Conservation (phyloP, 2,329 filamentous ascomycete genomes). For the Venturia oleaginea region DNA sequence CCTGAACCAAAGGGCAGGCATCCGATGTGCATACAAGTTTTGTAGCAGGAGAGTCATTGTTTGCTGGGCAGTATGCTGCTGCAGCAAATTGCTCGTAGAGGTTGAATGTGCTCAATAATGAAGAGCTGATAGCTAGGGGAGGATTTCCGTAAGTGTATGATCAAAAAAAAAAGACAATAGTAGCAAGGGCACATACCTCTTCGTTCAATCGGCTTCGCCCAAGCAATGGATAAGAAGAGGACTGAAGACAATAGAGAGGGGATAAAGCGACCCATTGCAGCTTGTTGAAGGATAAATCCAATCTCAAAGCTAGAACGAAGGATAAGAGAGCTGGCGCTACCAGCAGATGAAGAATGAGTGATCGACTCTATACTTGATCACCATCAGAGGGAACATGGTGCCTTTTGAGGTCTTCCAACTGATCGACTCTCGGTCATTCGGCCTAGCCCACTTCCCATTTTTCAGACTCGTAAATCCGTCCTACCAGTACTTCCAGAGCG, state of each 20-base stretch:
- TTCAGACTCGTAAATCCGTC: neutral
- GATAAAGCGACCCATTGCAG: neutral
- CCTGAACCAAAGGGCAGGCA: slow-evolving; percentile 43
- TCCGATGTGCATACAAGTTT: slow-evolving; percentile 30
- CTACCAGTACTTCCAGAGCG: neutral
- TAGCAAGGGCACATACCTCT: neutral
- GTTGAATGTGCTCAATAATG: slow-evolving; percentile 1
- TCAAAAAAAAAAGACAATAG: neutral
- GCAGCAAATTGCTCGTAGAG: slow-evolving; percentile 40
- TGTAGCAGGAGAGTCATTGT: slow-evolving; percentile 32
- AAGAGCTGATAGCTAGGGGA: neutral
- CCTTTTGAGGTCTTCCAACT: neutral
- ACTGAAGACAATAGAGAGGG: neutral
- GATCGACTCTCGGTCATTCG: neutral
- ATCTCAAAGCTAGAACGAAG: neutral
- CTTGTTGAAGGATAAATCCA: neutral
- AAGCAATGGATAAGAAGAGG: neutral
- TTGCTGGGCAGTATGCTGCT: slow-evolving; percentile 43
- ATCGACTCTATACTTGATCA: neutral
- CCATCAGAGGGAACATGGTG: neutral
- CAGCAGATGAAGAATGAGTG: neutral
- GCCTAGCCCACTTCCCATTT: neutral
- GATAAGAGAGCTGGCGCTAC: neutral
- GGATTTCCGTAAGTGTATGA: neutral
- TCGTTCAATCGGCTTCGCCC: slow-evolving; percentile 1